Conservation (phyloP, 192 early-diverging fungal genomes). For the Rhizoclosmatium sp. region DNA sequence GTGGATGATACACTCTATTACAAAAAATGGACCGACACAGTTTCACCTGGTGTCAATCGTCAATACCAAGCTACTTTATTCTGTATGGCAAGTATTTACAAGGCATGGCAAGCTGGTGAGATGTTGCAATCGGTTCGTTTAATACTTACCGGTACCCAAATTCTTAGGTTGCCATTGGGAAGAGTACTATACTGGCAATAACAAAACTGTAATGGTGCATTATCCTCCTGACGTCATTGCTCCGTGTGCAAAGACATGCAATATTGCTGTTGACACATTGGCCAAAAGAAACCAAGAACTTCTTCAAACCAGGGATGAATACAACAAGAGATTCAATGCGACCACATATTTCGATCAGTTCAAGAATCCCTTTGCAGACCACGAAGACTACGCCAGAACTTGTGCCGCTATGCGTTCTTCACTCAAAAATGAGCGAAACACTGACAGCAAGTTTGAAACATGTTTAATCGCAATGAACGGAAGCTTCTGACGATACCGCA, state of each 20-base stretch:
- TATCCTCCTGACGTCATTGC: no score
- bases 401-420: not conserved
- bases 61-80: not conserved
- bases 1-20: not conserved
- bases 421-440: not conserved
- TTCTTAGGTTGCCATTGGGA: not conserved
- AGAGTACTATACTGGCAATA: not conserved
- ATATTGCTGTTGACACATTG: not conserved
- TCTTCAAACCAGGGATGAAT: no score
- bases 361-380: not conserved
- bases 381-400: not conserved
- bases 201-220: not conserved
- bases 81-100: not conserved
- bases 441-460: not conserved
- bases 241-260: not conserved
- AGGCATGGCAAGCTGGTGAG: not conserved
- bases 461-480: not conserved
- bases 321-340: no score
- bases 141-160: not conserved
- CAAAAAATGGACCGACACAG: not conserved
- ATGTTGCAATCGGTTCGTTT: not conserved
- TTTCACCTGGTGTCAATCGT: no score
- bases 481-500: conserved; percentile 19
- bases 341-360: not conserved
- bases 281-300: no score